phyloP scores from a whole-genome alignment of 192 early-diverging fungal species.

The Linnemannia schmuckeri region DNA sequence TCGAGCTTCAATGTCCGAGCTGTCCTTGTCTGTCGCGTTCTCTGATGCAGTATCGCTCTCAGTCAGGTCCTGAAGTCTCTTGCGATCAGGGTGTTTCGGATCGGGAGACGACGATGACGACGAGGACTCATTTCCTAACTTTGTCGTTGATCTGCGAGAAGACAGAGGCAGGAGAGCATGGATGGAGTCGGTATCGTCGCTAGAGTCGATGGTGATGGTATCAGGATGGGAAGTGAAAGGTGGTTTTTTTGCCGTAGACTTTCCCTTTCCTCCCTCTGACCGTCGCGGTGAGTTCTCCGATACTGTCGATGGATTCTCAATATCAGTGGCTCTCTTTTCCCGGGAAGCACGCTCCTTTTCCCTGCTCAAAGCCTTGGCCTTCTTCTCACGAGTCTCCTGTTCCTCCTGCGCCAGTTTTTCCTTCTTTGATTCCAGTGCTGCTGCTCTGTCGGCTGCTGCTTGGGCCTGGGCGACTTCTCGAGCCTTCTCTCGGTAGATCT shows the following conservation, averaged over 20 bases:
- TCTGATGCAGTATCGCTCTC: not conserved
- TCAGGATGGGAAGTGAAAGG: not conserved
- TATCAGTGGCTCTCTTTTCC: not conserved
- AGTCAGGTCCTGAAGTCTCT: not conserved
- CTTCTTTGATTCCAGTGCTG: not conserved
- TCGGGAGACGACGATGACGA: not conserved
- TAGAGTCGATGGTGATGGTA: conserved; percentile 8
- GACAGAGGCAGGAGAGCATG: not conserved
- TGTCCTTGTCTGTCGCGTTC: not conserved
- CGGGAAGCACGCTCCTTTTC: not conserved
- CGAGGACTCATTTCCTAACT: not conserved
- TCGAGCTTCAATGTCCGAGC: not conserved
- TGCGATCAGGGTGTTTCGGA: not conserved
- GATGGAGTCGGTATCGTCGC: not conserved
- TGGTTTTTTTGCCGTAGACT: not conserved
- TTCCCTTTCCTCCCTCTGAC: not conserved
- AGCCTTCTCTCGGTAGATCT: conserved; percentile 12
- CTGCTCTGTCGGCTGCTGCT: not conserved
- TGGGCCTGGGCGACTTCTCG: conserved; percentile 11
- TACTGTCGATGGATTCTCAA: not conserved
- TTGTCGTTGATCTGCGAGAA: not conserved
- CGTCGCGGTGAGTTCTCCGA: not conserved
- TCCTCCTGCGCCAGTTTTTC: not conserved
- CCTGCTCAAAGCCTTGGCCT: not conserved
- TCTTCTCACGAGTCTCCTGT: not conserved